phyloP scores from a whole-genome alignment of 495 filamentous ascomycete species.

The Margaritispora aquatica region DNA sequence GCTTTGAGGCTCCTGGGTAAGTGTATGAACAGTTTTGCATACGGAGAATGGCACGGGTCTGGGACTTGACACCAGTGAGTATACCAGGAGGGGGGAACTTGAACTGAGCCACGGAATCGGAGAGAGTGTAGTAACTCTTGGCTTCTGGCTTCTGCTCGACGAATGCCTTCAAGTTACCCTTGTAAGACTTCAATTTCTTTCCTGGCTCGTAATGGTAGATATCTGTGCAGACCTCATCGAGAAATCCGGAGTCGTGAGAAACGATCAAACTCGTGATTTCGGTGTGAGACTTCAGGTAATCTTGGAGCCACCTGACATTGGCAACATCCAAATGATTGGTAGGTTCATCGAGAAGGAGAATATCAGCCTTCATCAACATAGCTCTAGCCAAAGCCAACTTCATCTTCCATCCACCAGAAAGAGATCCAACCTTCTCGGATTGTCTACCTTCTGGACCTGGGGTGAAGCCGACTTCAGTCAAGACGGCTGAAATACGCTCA shows the following conservation, averaged over 20 bases:
- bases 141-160: conserved; percentile 92
- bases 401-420: conserved; percentile 99
- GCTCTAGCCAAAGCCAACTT: conserved; percentile 94
- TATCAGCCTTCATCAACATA: conserved; percentile 94
- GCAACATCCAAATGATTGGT: conserved; percentile 97
- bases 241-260: conserved; percentile 94
- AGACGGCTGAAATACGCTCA: conserved; percentile 74
- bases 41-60: conserved; percentile 86
- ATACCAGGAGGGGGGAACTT: conserved; percentile 97
- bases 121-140: conserved; percentile 97
- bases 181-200: conserved; percentile 94
- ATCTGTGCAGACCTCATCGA: conserved; percentile 95
- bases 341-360: conserved; percentile 94
- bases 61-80: conserved; percentile 88
- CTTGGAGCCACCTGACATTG: conserved; percentile 92
- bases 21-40: conserved; percentile 90
- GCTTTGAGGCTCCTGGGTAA: conserved; percentile 80
- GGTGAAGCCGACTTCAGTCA: conserved; percentile 91
- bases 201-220: conserved; percentile 96
- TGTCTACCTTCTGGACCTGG: conserved; percentile 84
- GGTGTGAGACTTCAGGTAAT: conserved; percentile 90
- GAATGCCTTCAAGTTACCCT: conserved; percentile 89
- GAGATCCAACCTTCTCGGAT: conserved; percentile 78
- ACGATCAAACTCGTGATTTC: conserved; percentile 98
- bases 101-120: conserved; percentile 85